Evolutionary conservation across 306 rosid species (phyloP).

Genomic region (Acacia crassicarpa): DNA sequence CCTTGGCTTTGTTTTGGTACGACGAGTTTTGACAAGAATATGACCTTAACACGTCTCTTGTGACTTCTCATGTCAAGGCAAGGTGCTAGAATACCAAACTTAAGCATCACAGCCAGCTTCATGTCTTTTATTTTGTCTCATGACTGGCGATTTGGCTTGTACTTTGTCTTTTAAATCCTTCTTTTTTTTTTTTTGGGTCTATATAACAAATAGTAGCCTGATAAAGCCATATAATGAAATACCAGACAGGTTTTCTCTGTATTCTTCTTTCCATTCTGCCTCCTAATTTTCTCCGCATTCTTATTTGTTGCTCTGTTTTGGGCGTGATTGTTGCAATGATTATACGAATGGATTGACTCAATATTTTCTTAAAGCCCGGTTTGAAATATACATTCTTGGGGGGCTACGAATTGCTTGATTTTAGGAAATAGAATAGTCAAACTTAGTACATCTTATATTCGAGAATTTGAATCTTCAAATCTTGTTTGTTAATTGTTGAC

Average conservation of each 20-base stretch:
- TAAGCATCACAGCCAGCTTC: conserved; percentile 38
- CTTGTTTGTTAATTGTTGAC: conserved; percentile 13
- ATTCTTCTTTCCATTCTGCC: background rate
- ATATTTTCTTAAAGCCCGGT: background rate
- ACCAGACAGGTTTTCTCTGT: background rate
- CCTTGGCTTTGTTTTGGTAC: conserved; percentile 27
- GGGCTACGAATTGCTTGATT: background rate
- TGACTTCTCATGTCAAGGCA: background rate
- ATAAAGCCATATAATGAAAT: background rate
- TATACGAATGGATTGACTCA: background rate
- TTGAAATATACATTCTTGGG: background rate
- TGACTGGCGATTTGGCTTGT: conserved; percentile 45
- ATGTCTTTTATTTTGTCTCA: conserved; percentile 37
- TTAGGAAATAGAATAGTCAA: background rate
- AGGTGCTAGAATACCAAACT: conserved; percentile 31
- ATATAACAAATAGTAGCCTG: conserved; percentile 4
- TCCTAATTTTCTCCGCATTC: background rate
- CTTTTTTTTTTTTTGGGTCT: background rate
- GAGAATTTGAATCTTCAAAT: background rate
- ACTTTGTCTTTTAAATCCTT: conserved; percentile 3
- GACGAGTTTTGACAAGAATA: background rate
- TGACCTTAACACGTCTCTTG: conserved; percentile 15
- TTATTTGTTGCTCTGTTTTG: conserved; percentile 1
- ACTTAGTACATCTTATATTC: background rate
- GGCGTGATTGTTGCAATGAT: background rate